Base-by-base conservation (phyloP, 2,329 filamentous ascomycete species). In the Epicoccum nigrum region DNA sequence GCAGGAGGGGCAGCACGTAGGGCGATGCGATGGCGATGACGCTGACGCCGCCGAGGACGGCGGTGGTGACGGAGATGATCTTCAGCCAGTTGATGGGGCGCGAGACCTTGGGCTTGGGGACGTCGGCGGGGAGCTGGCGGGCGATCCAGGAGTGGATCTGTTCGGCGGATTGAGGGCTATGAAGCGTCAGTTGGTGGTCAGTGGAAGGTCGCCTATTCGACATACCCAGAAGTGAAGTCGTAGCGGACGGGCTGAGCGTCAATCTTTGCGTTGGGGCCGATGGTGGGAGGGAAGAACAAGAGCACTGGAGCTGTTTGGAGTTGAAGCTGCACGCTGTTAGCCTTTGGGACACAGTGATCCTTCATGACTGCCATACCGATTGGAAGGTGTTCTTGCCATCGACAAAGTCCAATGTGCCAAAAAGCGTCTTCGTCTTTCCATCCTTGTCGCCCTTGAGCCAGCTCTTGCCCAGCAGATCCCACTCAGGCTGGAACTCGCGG, bases 261-360 rank as follows among this genome's bases (percentile, higher is more conserved):
- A 37, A 84, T 68, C 60, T 84, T 87, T 43, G 93, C 92, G 72
- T 91, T 83, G 20, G 90, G 88, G 15, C 94, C 94, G 48, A 81
- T 76, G 4, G 92, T 97, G 19, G 94, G 91, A 56, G 85, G 90
- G 79, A 94, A 97, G 60, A 96, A 79, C 35, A 97, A 78, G 34
- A 99, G 81, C 31, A 97, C 88, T 1, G 94, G 94, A 6, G 94
- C 94, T 38, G 93, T 97, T 86, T 96, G 90, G 33, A 99, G 86
- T 75, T 89, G 87, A 63, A 97, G 83, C 93, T 97, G 63, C 20
- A 9, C n/a, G 13, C n/a, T n/a, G 51, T 69, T 45, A 69, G 60
- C 51, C 7, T 16, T 9, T 21, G 15, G 20, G 21, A 9, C 2
- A 7, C 7, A 35, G 3, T 4, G 2, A 7, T 11, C 9, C 20